Evolutionary conservation across 1,284 basidiomycete genomes (phyloP).

Genomic region (Salmacisia buchloeana): DNA sequence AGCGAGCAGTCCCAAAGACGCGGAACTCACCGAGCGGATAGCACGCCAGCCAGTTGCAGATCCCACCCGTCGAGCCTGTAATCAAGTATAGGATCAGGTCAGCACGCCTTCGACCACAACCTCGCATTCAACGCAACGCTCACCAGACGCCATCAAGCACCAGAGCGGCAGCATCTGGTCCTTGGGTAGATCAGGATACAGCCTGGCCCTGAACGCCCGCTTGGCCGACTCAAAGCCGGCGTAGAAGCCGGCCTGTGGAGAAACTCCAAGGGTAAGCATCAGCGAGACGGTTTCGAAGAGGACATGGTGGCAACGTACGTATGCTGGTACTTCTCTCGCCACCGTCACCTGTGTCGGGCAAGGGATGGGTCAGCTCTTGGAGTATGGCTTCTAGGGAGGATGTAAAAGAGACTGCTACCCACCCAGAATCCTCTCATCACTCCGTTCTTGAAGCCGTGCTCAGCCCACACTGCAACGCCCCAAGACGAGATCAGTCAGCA

Average conservation of each 20-base stretch:
- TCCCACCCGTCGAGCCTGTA: slow-evolving; percentile 78
- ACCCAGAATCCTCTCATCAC: slow-evolving; percentile 92
- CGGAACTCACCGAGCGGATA: slow-evolving; percentile 67
- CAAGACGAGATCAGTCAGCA: not conserved
- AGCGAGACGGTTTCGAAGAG: slow-evolving; percentile 56
- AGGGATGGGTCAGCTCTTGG: no score
- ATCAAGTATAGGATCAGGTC: no score
- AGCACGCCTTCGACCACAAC: no score
- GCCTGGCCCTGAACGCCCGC: slow-evolving; percentile 62
- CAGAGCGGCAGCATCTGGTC: slow-evolving; percentile 68
- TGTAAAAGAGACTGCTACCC: slow-evolving; percentile 56
- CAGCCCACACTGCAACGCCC: slow-evolving; percentile 60
- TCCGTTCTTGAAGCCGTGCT: slow-evolving; percentile 77
- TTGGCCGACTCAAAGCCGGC: slow-evolving; percentile 84
- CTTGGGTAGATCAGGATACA: slow-evolving; percentile 32
- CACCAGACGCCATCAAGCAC: slow-evolving; percentile 68
- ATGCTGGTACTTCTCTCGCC: slow-evolving; percentile 57
- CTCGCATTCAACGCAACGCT: no score
- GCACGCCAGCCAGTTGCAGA: slow-evolving; percentile 87
- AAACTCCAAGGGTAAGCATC: not conserved
- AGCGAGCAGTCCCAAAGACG: not conserved
- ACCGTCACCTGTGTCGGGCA: not conserved
- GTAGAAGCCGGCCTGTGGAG: slow-evolving; percentile 66
- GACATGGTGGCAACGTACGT: slow-evolving; percentile 84
- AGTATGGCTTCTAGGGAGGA: no score